phyloP scores from a whole-genome alignment of 305 asterid genomes.

The Fraxinus baroniana region DNA sequence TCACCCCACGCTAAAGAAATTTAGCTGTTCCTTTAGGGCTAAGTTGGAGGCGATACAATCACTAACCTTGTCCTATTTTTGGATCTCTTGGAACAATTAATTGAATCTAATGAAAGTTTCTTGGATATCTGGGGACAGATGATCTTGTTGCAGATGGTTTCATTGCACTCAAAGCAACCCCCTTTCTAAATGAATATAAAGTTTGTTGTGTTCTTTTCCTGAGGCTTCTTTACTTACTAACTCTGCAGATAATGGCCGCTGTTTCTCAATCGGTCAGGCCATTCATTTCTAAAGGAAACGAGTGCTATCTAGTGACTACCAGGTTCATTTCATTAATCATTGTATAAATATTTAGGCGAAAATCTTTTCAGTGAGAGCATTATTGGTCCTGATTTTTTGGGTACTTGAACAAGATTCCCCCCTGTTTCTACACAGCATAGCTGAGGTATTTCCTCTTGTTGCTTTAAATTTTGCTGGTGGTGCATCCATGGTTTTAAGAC shows the following conservation, averaged over 20 bases:
- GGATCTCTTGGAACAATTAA: slow-evolving; percentile 12
- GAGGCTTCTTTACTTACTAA: slow-evolving; percentile 8
- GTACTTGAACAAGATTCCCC: slow-evolving; percentile 18
- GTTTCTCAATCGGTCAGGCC: slow-evolving; percentile 63
- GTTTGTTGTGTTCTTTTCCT: slow-evolving; percentile 23
- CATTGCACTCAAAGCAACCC: not conserved
- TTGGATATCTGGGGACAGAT: not conserved
- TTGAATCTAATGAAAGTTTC: slow-evolving; percentile 12
- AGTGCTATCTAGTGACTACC: slow-evolving; percentile 60
- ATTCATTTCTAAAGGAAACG: slow-evolving; percentile 43
- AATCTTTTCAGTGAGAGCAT: not conserved
- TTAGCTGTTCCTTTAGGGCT: not conserved
- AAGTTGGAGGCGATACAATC: not conserved
- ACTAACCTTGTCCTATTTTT: slow-evolving; percentile 6
- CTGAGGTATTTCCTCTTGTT: slow-evolving; percentile 69
- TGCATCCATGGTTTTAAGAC: slow-evolving; percentile 79
- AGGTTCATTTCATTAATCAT: slow-evolving; percentile 42
- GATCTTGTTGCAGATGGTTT: not conserved
- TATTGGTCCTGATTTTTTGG: slow-evolving; percentile 8
- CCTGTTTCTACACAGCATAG: slow-evolving; percentile 44
- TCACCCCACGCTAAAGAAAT: not conserved
- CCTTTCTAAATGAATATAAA: slow-evolving; percentile 10
- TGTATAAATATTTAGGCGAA: slow-evolving; percentile 4
- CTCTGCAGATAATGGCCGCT: slow-evolving; percentile 61
- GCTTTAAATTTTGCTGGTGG: slow-evolving; percentile 84